Conservation (phyloP, 2,329 filamentous ascomycete species). For the Colletotrichum sidae region DNA sequence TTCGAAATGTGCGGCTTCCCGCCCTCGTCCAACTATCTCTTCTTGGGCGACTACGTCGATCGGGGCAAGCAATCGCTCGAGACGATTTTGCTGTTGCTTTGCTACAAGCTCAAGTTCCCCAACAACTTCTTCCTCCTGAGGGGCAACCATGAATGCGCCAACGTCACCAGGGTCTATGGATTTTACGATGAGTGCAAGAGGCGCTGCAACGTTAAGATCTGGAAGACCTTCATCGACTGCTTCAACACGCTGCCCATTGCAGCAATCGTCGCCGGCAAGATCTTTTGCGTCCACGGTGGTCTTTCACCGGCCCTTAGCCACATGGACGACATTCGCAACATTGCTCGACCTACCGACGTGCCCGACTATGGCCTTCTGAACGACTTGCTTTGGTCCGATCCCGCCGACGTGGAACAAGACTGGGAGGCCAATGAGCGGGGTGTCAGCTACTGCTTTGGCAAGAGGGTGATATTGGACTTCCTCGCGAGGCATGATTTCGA, state of each 20-base stretch:
- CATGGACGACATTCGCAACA: slow-evolving; percentile 98
- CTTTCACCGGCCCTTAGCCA: slow-evolving; percentile 91
- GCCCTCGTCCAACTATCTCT: slow-evolving; percentile 90
- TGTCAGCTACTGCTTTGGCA: slow-evolving; percentile 98
- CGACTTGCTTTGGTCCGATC: slow-evolving; percentile 96
- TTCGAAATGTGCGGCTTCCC: slow-evolving; percentile 99
- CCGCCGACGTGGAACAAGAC: slow-evolving; percentile 96
- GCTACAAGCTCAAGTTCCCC: slow-evolving; percentile 97
- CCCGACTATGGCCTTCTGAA: slow-evolving; percentile 96
- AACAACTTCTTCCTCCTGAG: slow-evolving; percentile 97
- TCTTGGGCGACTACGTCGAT: slow-evolving; percentile 96
- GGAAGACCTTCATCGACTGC: slow-evolving; percentile 97
- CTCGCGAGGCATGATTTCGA: slow-evolving; percentile 96
- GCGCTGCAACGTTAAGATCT: slow-evolving; percentile 94
- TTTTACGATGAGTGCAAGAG: slow-evolving; percentile 99
- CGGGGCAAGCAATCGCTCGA: slow-evolving; percentile 95
- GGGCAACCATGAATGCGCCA: slow-evolving; percentile 97
- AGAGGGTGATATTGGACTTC: slow-evolving; percentile 98
- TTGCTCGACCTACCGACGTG: slow-evolving; percentile 94
- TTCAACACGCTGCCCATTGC: slow-evolving; percentile 97
- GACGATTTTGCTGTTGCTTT: slow-evolving; percentile 90
- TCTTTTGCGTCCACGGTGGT: slow-evolving; percentile 96
- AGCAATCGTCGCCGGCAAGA: slow-evolving; percentile 96
- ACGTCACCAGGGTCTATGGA: slow-evolving; percentile 94
- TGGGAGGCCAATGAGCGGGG: slow-evolving; percentile 98